Percentiles rank a stretch among this genome's conserved stretches.
Evolutionary conservation across 495 filamentous ascomycete species (phyloP).

Genomic region (Hypoxylon subgilvum): DNA sequence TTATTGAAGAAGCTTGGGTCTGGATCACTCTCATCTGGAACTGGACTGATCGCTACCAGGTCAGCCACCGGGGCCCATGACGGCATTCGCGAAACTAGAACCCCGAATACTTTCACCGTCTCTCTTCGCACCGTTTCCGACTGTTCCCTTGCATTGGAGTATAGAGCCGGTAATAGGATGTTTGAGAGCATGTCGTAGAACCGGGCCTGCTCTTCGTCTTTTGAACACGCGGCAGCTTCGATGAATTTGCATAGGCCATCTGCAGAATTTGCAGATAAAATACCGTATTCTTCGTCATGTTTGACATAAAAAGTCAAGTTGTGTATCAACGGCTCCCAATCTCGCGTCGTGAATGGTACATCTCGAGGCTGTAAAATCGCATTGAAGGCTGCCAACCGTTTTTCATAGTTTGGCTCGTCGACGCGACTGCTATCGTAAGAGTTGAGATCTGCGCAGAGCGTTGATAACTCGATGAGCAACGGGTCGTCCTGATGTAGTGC

Average conservation of each 20-base stretch:
- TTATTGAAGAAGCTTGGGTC: conserved; percentile 95
- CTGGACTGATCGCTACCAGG: conserved; percentile 73
- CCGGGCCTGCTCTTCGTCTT: conserved; percentile 39
- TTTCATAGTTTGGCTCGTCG: conserved; percentile 85
- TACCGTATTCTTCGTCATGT: conserved; percentile 85
- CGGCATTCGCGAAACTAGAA: conserved; percentile 73
- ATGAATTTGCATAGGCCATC: conserved; percentile 82
- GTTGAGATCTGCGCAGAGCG: conserved; percentile 80
- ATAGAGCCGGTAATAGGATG: conserved; percentile 75
- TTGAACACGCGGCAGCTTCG: conserved; percentile 57
- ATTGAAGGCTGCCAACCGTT: conserved; percentile 77
- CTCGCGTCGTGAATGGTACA: conserved; percentile 64
- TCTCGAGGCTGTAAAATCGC: conserved; percentile 65
- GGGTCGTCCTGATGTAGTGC: conserved; percentile 69
- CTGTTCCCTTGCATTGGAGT: conserved; percentile 71
- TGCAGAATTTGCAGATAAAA: conserved; percentile 79
- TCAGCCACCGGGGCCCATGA: conserved; percentile 73
- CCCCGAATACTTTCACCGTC: conserved; percentile 76
- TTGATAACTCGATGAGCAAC: conserved; percentile 66
- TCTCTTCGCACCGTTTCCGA: conserved; percentile 87
- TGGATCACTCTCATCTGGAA: conserved; percentile 68
- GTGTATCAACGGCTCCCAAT: conserved; percentile 89
- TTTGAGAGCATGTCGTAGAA: conserved; percentile 59
- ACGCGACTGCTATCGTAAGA: conserved; percentile 70
- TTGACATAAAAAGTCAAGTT: conserved; percentile 90